Evolutionary conservation across 371 early-diverging fungal species (phyloP).

Genomic region (Syncephalis plumigaleata): DNA sequence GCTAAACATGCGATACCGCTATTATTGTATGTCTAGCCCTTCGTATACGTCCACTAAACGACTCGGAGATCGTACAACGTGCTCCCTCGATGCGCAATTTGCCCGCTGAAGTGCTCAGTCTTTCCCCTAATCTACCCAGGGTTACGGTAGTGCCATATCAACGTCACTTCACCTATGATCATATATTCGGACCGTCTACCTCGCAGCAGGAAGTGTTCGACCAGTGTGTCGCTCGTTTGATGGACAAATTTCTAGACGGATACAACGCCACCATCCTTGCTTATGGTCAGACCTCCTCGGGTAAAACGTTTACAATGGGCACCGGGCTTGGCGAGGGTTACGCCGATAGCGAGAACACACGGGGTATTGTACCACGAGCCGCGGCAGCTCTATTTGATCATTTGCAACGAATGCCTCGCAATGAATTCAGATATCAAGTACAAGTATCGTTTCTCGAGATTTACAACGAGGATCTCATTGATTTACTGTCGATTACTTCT

Average conservation of each 20-base stretch:
- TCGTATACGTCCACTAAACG: constrained; percentile 3
- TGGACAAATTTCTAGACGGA: constrained; percentile 64
- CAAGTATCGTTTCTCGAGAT: constrained; percentile 69
- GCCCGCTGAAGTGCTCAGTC: constrained; percentile 16
- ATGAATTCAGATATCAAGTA: constrained; percentile 8
- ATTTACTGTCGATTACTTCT: constrained; percentile 40
- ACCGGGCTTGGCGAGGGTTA: constrained; percentile 25
- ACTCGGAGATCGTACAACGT: constrained; percentile 1
- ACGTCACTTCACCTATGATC: constrained; percentile 55
- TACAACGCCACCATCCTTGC: constrained; percentile 32
- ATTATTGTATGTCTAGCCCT: neutral
- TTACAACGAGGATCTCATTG: constrained; percentile 95
- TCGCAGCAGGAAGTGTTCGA: constrained; percentile 62
- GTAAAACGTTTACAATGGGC: constrained; percentile 99
- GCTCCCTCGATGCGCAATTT: neutral
- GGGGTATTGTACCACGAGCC: constrained; percentile 84
- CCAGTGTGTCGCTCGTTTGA: constrained; percentile 39
- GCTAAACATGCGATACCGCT: no score
- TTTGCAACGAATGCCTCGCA: constrained; percentile 6
- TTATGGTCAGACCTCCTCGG: constrained; percentile 85
- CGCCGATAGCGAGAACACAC: constrained; percentile 3
- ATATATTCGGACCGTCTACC: constrained; percentile 44
- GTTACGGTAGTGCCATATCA: constrained; percentile 41
- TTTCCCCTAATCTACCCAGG: constrained; percentile 37
- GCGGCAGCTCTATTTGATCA: constrained; percentile 62